phyloP scores from a whole-genome alignment of 352 stramenopile genomes.

The Globisporangium spiculum region DNA sequence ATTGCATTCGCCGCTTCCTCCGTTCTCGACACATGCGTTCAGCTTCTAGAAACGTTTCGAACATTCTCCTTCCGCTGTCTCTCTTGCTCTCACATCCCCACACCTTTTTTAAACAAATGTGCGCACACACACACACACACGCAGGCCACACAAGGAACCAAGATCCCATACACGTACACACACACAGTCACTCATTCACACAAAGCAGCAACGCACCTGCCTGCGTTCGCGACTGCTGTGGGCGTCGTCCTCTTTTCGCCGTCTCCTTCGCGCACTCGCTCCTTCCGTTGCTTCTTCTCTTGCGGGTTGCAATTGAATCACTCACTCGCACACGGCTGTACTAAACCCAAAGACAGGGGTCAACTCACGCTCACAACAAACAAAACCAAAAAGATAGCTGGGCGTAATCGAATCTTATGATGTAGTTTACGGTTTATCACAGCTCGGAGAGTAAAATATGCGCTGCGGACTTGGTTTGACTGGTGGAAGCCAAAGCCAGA shows the following conservation, averaged over 20 bases:
- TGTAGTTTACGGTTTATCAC: not conserved
- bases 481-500: not conserved
- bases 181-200: not conserved
- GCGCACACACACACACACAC: not conserved
- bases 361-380: not conserved
- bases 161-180: not conserved
- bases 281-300: not conserved
- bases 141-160: not conserved
- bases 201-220: not conserved
- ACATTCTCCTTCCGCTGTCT: not conserved
- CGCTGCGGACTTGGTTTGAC: not conserved
- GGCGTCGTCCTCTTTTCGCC: not conserved
- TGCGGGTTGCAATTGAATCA: slow-evolving; percentile 1
- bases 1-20: not conserved
- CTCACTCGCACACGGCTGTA: not conserved
- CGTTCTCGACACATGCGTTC: not conserved
- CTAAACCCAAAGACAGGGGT: not conserved
- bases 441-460: not conserved
- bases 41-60: not conserved
- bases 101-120: not conserved
- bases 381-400: not conserved
- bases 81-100: not conserved
- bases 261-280: not conserved
- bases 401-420: not conserved
- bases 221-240: not conserved